A percentile compares a stretch with the other conserved stretches of the same genome.
Evolutionary conservation across 768 basidiomycete species (phyloP).

Genomic region (Dioszegia aurantiaca): DNA sequence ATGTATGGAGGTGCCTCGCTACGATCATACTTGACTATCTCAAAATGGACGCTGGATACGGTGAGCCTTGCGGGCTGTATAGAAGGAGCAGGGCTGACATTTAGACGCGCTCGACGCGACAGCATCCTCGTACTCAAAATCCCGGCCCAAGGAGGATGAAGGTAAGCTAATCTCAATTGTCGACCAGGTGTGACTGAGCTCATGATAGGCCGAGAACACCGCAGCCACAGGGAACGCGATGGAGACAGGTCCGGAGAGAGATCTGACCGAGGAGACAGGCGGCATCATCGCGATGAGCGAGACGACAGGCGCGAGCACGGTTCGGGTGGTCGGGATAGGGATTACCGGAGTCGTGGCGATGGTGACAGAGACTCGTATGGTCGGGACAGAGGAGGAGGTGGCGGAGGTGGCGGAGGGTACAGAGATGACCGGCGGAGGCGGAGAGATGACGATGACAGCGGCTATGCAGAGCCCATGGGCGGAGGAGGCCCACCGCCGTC

Average conservation of each 20-base stretch:
- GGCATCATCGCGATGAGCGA: constrained; percentile 25
- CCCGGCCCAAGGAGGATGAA: constrained; percentile 28
- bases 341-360: constrained; percentile 25
- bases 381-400: constrained; percentile 25
- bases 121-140: constrained; percentile 42
- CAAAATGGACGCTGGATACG: constrained; percentile 47
- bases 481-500: constrained; percentile 24
- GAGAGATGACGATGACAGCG: constrained; percentile 33
- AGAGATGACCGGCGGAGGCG: constrained; percentile 43
- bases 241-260: constrained; percentile 46
- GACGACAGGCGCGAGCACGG: constrained; percentile 19
- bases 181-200: constrained; percentile 1
- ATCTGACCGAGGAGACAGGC: constrained; percentile 24
- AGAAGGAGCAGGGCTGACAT: neutral
- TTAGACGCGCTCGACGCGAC: constrained; percentile 49
- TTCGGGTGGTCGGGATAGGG: constrained; percentile 19
- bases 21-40: too few relatives aligned
- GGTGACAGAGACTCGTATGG: constrained; percentile 20
- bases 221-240: constrained; percentile 56
- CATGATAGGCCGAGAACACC: constrained; percentile 30
- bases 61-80: constrained; percentile 23
- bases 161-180: neutral
- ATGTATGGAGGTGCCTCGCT: too few relatives aligned
- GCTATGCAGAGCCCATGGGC: constrained; percentile 37
- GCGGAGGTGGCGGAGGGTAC: constrained; percentile 29